A percentile compares a stretch with the other conserved stretches of the same genome.
Conservation (phyloP, 1,139 yeast species). For the Yamadazyma trypodendri region DNA sequence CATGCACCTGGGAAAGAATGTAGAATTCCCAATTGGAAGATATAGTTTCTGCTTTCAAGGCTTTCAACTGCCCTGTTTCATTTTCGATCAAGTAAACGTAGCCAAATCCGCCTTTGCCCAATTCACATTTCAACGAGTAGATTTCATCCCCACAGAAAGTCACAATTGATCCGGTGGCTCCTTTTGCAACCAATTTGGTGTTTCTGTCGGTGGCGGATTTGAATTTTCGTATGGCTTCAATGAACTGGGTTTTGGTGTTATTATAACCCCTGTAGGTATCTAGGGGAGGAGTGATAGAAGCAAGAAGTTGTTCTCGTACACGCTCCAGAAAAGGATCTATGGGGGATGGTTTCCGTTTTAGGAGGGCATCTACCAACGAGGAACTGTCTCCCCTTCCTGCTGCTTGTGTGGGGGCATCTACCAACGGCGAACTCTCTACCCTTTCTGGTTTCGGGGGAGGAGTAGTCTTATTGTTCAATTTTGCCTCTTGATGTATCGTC, state of each 20-base stretch:
- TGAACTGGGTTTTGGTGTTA: slow-evolving; percentile 15
- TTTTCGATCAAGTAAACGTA: slow-evolving; percentile 74
- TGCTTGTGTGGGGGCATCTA: slow-evolving; percentile 4
- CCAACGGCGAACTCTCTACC: slow-evolving; percentile 10
- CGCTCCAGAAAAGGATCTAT: slow-evolving; percentile 32
- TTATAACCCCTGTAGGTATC: slow-evolving; percentile 30
- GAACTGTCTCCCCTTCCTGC: slow-evolving; percentile 31
- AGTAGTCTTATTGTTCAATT: slow-evolving; percentile 6
- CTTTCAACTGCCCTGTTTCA: slow-evolving; percentile 55
- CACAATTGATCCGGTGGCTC: slow-evolving; percentile 40
- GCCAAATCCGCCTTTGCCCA: slow-evolving; percentile 84
- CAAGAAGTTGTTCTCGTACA: slow-evolving; percentile 24
- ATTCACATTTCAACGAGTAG: slow-evolving; percentile 55
- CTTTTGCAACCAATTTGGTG: slow-evolving; percentile 33
- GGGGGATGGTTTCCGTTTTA: slow-evolving; percentile 7
- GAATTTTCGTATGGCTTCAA: slow-evolving; percentile 28
- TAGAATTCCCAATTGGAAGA: slow-evolving; percentile 82
- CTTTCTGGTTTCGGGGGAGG: slow-evolving; percentile 5
- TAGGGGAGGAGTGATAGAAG: slow-evolving; percentile 24
- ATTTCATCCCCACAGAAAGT: slow-evolving; percentile 51
- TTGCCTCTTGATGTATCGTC: slow-evolving; percentile 29
- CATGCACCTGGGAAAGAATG: slow-evolving; percentile 57
- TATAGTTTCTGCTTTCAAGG: slow-evolving; percentile 74
- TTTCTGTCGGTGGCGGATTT: slow-evolving; percentile 35
- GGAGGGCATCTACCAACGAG: slow-evolving; percentile 43